These are phyloP conservation scores for Fusarium beomiforme DNA, from an alignment of 2,329 filamentous ascomycete genomes.

Conservation along the genomic window DNA sequence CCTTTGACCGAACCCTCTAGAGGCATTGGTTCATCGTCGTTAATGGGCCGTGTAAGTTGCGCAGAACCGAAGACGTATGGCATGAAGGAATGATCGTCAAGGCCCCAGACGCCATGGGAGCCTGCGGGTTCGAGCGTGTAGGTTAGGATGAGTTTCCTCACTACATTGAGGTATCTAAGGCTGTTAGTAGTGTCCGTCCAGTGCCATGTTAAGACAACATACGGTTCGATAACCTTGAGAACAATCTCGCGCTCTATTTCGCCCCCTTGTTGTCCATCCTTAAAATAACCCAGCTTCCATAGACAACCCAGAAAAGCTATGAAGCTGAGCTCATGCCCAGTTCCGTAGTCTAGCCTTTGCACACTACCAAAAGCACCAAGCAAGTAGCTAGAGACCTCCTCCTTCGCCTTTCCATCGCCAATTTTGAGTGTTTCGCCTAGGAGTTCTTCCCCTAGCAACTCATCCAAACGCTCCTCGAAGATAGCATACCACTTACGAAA, in stretches of 20 bases:
- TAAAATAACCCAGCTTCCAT: conserved; percentile 90
- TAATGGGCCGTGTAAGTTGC: conserved; percentile 82
- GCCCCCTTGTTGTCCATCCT: conserved; percentile 59
- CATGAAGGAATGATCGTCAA: conserved; percentile 96
- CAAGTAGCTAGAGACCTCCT: conserved; percentile 82
- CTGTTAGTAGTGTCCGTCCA: background rate
- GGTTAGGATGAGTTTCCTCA: conserved; percentile 84
- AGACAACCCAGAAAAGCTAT: conserved; percentile 88
- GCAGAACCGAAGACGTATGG: conserved; percentile 96
- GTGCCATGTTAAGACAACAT: conserved; percentile 50
- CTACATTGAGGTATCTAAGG: conserved; percentile 77
- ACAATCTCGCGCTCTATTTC: conserved; percentile 82
- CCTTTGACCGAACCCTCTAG: conserved; percentile 79
- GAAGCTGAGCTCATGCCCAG: conserved; percentile 95
- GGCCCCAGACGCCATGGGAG: conserved; percentile 96
- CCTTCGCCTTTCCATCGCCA: conserved; percentile 59
- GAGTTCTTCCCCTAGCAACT: conserved; percentile 43
- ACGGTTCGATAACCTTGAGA: conserved; percentile 84
- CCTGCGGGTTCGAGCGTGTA: conserved; percentile 96
- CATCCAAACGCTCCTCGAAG: conserved; percentile 67
- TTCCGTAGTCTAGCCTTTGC: conserved; percentile 93
- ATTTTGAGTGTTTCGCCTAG: conserved; percentile 46
- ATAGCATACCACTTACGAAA: conserved; percentile 86
- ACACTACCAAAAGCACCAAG: conserved; percentile 87
- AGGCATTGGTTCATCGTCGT: conserved; percentile 69